Evolutionary conservation across 164 flowering plant species (phyloP), one percentile per base, ranked within the genome.

Genomic region (Chimonanthus praecox): DNA sequence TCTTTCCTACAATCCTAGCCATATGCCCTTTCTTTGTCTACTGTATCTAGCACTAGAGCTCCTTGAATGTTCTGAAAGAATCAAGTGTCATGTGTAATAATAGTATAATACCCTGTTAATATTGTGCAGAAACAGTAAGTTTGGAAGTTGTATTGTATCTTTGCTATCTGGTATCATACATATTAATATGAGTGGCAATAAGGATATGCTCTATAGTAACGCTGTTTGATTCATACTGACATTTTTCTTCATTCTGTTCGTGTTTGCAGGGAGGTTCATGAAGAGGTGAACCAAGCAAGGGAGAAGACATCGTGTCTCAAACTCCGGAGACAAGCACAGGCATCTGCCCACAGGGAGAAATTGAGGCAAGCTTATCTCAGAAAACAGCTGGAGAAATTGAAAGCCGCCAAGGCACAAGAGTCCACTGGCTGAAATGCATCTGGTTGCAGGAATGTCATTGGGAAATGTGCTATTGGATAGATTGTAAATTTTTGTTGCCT

Each of bases 241-340:
- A 11, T 54, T 20, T 54, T 11, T 33, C 20, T 70, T 47, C 58
- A 62, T 61, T 10, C 13, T 18, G 20, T 58, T 47, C 60, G 13
- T 46, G 47, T 47, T 16, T 50, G 63, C 88, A 94, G 99, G 88
- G 97, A 94, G 80, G 94, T 94, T 70, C 99, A 94, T 78, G 93
- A 86, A 78, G 99, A 92, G 78, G 94, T 82, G 73, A 92, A 74
- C 75, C 80, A 86, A 79, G 98, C 95, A 3, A 84, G 99, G 78
- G 97, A 88, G 72, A 90, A 89, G 81, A 89, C 72, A 4, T 84
- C 91, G 50, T 87, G 80, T 63, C 79, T 91, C 58, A 94, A 88
- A 82, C 44, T 81, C 74, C 94, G 85, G 7, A 86, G 99, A 80
- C 90, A 92, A 84, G 97, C 89, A 74, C 97, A 90, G 72, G 89